Percentiles rank a stretch among this genome's conserved stretches.
Conservation (phyloP, 768 basidiomycete species). For the Rhizopogon salebrosus region DNA sequence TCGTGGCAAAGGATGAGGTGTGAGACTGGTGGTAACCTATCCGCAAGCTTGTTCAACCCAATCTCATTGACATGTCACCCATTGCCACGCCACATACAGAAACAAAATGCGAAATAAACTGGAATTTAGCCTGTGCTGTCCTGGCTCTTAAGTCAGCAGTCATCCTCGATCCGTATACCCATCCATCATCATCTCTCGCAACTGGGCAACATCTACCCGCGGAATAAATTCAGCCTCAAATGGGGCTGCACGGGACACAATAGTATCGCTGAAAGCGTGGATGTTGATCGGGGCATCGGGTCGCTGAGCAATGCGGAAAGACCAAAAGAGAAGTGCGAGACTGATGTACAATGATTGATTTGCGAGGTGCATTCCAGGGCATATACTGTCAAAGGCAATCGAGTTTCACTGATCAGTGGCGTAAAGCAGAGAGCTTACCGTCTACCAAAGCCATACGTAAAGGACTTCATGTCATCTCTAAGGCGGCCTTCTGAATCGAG, state of each 20-base stretch:
- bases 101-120: too few species aligned
- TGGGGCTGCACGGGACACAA: conserved; percentile 51
- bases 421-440: conserved; percentile 2
- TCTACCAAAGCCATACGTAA: conserved; percentile 46
- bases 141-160: too few species aligned
- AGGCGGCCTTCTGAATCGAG: conserved; percentile 33
- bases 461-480: conserved; percentile 40
- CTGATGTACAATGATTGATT: conserved; percentile 52
- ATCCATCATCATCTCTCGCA: conserved; percentile 12
- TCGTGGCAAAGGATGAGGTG: too few species aligned
- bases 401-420: too few species aligned
- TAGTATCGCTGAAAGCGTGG: conserved; percentile 49
- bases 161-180: neutral
- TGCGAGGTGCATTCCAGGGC: conserved; percentile 50
- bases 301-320: conserved; percentile 48
- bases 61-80: too few species aligned
- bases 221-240: conserved; percentile 55
- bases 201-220: conserved; percentile 18
- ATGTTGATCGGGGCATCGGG: conserved; percentile 49
- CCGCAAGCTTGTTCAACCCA: too few species aligned
- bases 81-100: too few species aligned
- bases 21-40: too few species aligned
- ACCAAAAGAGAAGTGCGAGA: conserved; percentile 56
- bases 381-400: conserved; percentile 34
- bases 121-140: too few species aligned